A percentile compares a stretch with the other conserved stretches of the same genome.
phyloP scores from a whole-genome alignment of 2,329 filamentous ascomycete genomes.

The Thielaviopsis cerberus region DNA sequence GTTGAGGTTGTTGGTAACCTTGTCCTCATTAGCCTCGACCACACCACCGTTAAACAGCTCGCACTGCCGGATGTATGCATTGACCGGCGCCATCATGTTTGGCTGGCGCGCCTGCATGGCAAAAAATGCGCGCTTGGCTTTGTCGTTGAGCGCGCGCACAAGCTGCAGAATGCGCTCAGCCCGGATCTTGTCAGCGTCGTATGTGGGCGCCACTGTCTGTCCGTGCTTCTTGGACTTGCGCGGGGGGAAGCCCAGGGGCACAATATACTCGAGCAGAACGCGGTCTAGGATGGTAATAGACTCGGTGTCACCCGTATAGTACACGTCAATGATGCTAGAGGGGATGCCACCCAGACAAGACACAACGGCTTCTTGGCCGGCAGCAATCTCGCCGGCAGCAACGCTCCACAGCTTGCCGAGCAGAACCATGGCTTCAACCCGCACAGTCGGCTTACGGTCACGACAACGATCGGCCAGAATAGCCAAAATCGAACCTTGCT shows the following conservation, averaged over 20 bases:
- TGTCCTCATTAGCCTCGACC: slow-evolving; percentile 51
- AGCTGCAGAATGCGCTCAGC: slow-evolving; percentile 71
- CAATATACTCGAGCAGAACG: slow-evolving; percentile 67
- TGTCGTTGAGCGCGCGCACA: slow-evolving; percentile 56
- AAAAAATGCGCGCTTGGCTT: slow-evolving; percentile 74
- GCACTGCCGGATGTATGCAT: slow-evolving; percentile 63
- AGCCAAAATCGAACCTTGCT: slow-evolving; percentile 58
- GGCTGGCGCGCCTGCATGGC: slow-evolving; percentile 64
- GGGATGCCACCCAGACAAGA: slow-evolving; percentile 66
- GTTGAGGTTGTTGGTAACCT: slow-evolving; percentile 50
- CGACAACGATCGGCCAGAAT: slow-evolving; percentile 76
- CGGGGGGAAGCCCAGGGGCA: slow-evolving; percentile 77
- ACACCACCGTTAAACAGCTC: slow-evolving; percentile 81
- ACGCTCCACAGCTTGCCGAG: slow-evolving; percentile 87
- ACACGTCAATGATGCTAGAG: slow-evolving; percentile 66
- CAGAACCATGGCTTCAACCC: slow-evolving; percentile 70
- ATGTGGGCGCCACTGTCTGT: slow-evolving; percentile 25
- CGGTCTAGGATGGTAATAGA: slow-evolving; percentile 70
- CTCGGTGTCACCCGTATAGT: slow-evolving; percentile 76
- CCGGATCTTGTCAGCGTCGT: slow-evolving; percentile 56
- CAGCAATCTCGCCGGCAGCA: slow-evolving; percentile 67
- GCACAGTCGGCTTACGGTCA: slow-evolving; percentile 65
- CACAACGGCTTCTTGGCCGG: slow-evolving; percentile 58
- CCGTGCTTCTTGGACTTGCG: slow-evolving; percentile 42
- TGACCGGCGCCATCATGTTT: slow-evolving; percentile 52